phyloP scores from a whole-genome alignment of 2,329 filamentous ascomycete species.

The Colletotrichum gloeosporioides region DNA sequence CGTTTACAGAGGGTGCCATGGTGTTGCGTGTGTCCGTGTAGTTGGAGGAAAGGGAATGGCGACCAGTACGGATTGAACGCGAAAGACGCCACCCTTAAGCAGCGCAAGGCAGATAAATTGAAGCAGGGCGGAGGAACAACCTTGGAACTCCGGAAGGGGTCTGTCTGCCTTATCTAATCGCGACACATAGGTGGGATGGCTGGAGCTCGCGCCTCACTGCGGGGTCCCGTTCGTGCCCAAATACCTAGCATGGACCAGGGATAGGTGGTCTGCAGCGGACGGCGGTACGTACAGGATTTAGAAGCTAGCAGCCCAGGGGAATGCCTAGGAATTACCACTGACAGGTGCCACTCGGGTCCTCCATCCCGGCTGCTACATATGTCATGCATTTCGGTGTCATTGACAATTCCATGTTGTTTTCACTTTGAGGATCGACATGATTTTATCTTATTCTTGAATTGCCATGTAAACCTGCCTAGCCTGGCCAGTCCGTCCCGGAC shows the following conservation, averaged over 20 bases:
- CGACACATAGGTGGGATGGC: conserved; percentile 9
- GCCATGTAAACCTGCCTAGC: background rate
- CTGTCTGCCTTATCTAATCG: conserved; percentile 22
- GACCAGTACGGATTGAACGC: background rate
- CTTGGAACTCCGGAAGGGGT: background rate
- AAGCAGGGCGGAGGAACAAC: conserved; percentile 4
- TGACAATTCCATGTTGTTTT: background rate
- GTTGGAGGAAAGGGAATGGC: background rate
- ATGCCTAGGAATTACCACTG: background rate
- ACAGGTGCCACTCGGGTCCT: background rate
- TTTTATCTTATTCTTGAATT: background rate
- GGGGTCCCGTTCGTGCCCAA: conserved; percentile 17
- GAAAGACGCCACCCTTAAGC: background rate
- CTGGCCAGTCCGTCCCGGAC: background rate
- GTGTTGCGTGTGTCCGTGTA: conserved; percentile 3
- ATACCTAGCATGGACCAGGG: background rate
- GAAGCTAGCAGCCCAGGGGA: background rate
- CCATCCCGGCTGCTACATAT: background rate
- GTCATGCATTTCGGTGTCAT: background rate
- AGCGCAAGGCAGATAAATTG: conserved; percentile 7
- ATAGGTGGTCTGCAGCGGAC: background rate
- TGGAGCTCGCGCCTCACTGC: conserved; percentile 19
- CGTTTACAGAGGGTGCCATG: conserved; percentile 40
- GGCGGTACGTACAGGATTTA: background rate
- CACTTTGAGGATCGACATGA: background rate